phyloP scores from a whole-genome alignment of 2,329 filamentous ascomycete species.

The Aspergillus pseudotamarii region DNA sequence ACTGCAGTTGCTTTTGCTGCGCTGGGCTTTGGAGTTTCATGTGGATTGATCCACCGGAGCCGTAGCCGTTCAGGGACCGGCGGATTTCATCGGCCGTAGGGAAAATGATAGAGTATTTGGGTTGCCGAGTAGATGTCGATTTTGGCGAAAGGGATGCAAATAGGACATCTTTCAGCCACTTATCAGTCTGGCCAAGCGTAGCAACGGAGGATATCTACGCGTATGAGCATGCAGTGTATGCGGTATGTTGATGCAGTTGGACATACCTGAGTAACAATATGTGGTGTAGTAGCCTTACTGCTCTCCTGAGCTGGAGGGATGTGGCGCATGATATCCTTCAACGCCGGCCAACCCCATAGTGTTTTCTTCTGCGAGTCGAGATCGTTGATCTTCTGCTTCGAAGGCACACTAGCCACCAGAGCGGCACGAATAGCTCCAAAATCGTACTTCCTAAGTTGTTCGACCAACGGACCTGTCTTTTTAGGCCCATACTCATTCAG shows the following conservation, averaged over 20 bases:
- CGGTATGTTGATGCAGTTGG: conserved; percentile 4
- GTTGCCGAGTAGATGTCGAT: conserved; percentile 7
- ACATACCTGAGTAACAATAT: conserved; percentile 42
- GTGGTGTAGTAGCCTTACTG: conserved; percentile 24
- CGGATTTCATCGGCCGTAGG: conserved; percentile 80
- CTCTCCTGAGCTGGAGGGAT: conserved; percentile 50
- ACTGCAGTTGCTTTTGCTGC: conserved; percentile 73
- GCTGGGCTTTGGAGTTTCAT: conserved; percentile 71
- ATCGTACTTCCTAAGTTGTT: conserved; percentile 64
- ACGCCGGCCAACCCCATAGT: conserved; percentile 75
- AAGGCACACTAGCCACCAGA: conserved; percentile 78
- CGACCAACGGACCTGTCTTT: conserved; percentile 57
- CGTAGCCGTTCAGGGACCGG: conserved; percentile 74
- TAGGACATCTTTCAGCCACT: conserved; percentile 70
- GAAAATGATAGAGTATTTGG: conserved; percentile 74
- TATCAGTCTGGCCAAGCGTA: conserved; percentile 69
- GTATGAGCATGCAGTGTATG: background rate
- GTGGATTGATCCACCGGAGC: conserved; percentile 77
- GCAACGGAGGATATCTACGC: conserved; percentile 80
- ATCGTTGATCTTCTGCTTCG: conserved; percentile 57
- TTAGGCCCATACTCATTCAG: conserved; percentile 67
- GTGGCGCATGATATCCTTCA: conserved; percentile 61
- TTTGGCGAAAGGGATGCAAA: conserved; percentile 50
- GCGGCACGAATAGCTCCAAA: conserved; percentile 71
- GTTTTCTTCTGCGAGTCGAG: conserved; percentile 52